These are phyloP conservation scores for Jasminum sambac DNA, from an alignment of 257 asterid species.

Conservation along the genomic window DNA sequence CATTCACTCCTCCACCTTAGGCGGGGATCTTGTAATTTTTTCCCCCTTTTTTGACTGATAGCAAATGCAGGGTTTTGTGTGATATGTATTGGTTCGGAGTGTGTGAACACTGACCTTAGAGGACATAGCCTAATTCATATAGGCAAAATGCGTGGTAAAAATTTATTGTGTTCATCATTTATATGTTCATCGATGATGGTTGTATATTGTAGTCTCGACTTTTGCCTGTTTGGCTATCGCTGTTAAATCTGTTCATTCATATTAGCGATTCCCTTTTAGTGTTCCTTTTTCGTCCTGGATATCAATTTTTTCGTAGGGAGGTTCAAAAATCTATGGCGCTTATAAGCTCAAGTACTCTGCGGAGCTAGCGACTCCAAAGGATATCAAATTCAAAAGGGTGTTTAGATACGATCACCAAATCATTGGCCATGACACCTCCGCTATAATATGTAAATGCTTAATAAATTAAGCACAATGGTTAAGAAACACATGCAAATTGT, in stretches of 20 bases:
- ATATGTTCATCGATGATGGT: conserved; percentile 10
- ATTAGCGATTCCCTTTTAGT: neutral
- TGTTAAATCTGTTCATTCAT: neutral
- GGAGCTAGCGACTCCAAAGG: too few species aligned
- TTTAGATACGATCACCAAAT: too few species aligned
- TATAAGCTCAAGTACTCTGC: too few species aligned
- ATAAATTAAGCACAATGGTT: too few species aligned
- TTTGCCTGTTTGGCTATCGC: neutral
- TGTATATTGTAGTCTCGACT: conserved; percentile 16
- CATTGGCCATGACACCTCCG: too few species aligned
- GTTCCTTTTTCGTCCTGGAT: too few species aligned
- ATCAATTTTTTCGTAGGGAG: too few species aligned
- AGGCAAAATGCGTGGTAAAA: neutral
- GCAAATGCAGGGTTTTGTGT: conserved; percentile 24
- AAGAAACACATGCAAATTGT: neutral
- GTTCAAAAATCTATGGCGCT: too few species aligned
- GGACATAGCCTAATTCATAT: conserved; percentile 3
- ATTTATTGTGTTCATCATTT: conserved; percentile 9
- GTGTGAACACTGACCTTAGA: neutral
- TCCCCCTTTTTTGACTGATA: conserved; percentile 18
- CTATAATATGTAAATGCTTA: too few species aligned
- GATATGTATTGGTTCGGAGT: conserved; percentile 27
- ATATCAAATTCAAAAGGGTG: too few species aligned
- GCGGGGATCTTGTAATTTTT: conserved; percentile 8
- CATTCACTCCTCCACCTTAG: conserved; percentile 14